phyloP scores from a whole-genome alignment of 768 basidiomycete genomes.

The Podaxis sp. region DNA sequence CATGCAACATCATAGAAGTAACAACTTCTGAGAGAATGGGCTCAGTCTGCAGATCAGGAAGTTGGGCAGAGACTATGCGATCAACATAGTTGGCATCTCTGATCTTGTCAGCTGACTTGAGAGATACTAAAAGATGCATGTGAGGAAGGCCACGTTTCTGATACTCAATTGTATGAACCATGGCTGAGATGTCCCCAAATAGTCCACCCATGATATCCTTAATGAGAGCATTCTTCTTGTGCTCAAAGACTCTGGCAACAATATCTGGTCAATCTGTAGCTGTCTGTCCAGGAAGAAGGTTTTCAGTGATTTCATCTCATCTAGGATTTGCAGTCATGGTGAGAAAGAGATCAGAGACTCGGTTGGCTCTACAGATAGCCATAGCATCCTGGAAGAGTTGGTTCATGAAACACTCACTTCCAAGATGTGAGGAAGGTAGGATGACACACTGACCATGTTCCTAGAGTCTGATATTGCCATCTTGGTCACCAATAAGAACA shows the following conservation, averaged over 20 bases:
- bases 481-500: slow-evolving; percentile 17
- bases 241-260: slow-evolving; percentile 44
- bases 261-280: slow-evolving; percentile 47
- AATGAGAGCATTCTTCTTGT: slow-evolving; percentile 40
- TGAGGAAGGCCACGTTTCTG: slow-evolving; percentile 57
- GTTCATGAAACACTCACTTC: slow-evolving; percentile 37
- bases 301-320: slow-evolving; percentile 43
- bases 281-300: slow-evolving; percentile 38
- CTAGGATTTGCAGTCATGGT: slow-evolving; percentile 50
- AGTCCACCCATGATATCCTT: slow-evolving; percentile 36
- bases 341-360: slow-evolving; percentile 42
- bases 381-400: slow-evolving; percentile 43
- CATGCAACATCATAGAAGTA: slow-evolving; percentile 46
- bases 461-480: slow-evolving; percentile 24
- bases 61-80: slow-evolving; percentile 36
- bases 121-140: slow-evolving; percentile 48
- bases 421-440: slow-evolving; percentile 31
- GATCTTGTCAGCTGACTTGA: slow-evolving; percentile 34
- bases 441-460: slow-evolving; percentile 30
- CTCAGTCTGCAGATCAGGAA: slow-evolving; percentile 39
- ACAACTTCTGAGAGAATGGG: slow-evolving; percentile 41
- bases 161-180: slow-evolving; percentile 52
- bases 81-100: slow-evolving; percentile 37
- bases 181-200: slow-evolving; percentile 41
- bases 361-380: slow-evolving; percentile 35